A percentile compares a stretch with the other conserved stretches of the same genome.
Evolutionary conservation across 1,284 basidiomycete genomes (phyloP).

Genomic region (Tilletia caries): DNA sequence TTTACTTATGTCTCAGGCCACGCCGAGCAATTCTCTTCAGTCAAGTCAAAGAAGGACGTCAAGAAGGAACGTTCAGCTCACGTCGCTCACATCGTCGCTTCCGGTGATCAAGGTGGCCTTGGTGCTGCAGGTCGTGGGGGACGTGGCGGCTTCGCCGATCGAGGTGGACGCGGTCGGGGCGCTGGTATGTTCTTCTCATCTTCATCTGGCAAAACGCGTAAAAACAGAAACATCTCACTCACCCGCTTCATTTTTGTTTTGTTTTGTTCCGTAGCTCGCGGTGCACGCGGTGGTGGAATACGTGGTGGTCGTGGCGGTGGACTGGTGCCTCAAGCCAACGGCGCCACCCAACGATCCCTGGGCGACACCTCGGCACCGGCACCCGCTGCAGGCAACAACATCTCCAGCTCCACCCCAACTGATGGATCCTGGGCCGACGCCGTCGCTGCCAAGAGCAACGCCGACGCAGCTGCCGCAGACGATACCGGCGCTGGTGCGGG

Average conservation of each 20-base stretch:
- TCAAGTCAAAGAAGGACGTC: slow-evolving; percentile 71
- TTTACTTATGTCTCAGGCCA: slow-evolving; percentile 60
- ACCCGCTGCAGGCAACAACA: slow-evolving; percentile 25
- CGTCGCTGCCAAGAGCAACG: slow-evolving; percentile 26
- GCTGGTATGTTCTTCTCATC: not conserved
- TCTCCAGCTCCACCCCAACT: slow-evolving; percentile 31
- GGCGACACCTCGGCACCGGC: slow-evolving; percentile 19
- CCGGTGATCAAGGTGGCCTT: slow-evolving; percentile 13
- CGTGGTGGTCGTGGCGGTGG: slow-evolving; percentile 36
- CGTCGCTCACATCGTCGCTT: slow-evolving; percentile 16
- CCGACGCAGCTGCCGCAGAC: slow-evolving; percentile 14
- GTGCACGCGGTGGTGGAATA: slow-evolving; percentile 26
- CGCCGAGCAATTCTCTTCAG: slow-evolving; percentile 78
- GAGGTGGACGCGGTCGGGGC: slow-evolving; percentile 29
- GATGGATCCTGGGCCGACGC: slow-evolving; percentile 38
- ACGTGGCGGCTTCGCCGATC: slow-evolving; percentile 27
- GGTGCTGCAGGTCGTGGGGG: slow-evolving; percentile 22
- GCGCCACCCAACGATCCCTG: slow-evolving; percentile 28
- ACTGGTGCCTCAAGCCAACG: slow-evolving; percentile 36
- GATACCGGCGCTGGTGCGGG: not conserved
- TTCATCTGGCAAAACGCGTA: not conserved
- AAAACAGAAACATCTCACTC: too few species aligned
- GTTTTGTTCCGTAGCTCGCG: slow-evolving; percentile 24
- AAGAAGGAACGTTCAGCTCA: slow-evolving; percentile 39
- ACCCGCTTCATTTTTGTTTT: too few species aligned